A percentile compares a stretch with the other conserved stretches of the same genome.
These are phyloP conservation scores for Termitomyces sp. DNA, from an alignment of 768 basidiomycete species.

Conservation along the genomic window DNA sequence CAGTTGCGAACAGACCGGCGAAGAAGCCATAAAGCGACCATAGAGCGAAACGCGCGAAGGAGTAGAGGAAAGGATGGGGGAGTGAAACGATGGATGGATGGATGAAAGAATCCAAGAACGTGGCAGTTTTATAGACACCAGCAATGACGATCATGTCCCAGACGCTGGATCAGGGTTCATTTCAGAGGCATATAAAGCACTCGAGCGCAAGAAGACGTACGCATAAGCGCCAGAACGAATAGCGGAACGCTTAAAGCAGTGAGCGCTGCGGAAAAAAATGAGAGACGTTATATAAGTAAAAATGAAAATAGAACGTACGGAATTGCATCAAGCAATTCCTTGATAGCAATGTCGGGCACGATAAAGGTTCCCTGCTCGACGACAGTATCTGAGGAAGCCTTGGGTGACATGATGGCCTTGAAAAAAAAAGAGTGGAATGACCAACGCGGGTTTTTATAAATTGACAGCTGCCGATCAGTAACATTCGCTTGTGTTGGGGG, in stretches of 20 bases:
- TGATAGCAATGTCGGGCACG: constrained; percentile 83
- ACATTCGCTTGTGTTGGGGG: constrained; percentile 9
- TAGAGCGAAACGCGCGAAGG: constrained; percentile 54
- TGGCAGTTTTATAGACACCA: constrained; percentile 60
- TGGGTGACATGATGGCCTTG: constrained; percentile 25
- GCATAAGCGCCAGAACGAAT: constrained; percentile 73
- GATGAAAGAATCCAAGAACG: constrained; percentile 57
- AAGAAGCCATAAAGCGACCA: constrained; percentile 83
- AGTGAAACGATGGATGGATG: constrained; percentile 48
- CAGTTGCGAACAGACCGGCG: constrained; percentile 82
- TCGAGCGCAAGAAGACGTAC: constrained; percentile 34
- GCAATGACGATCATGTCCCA: constrained; percentile 74
- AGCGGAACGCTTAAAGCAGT: constrained; percentile 90
- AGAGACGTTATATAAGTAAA: background rate
- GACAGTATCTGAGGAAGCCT: constrained; percentile 24
- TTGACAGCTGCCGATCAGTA: constrained; percentile 1
- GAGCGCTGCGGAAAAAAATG: constrained; percentile 39
- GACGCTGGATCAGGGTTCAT: constrained; percentile 33
- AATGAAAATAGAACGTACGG: constrained; percentile 47
- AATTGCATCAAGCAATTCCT: constrained; percentile 78
- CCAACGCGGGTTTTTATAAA: constrained; percentile 10
- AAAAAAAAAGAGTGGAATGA: constrained; percentile 6
- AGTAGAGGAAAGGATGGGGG: constrained; percentile 56
- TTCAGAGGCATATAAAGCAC: background rate
- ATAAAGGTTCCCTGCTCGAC: constrained; percentile 54